These are phyloP conservation scores for Aspergillus unguis DNA, from an alignment of 2,329 filamentous ascomycete genomes.

Conservation along the genomic window DNA sequence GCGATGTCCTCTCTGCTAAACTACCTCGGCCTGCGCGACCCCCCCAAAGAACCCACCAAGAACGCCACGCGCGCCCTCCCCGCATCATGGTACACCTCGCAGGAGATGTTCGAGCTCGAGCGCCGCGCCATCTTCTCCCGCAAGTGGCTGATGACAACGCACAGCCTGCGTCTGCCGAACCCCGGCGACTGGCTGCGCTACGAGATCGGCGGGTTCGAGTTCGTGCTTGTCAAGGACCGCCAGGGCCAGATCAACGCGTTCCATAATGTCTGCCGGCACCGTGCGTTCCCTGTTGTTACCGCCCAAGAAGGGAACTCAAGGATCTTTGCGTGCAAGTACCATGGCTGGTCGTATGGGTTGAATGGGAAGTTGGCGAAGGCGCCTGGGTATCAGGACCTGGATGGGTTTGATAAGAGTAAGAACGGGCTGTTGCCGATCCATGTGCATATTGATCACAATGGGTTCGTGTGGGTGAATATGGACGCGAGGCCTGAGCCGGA, in stretches of 20 bases:
- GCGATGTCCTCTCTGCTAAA: conserved; percentile 14
- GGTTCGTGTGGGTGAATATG: conserved; percentile 60
- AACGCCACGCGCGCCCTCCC: conserved; percentile 46
- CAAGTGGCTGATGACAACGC: conserved; percentile 46
- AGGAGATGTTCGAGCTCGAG: conserved; percentile 54
- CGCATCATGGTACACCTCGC: conserved; percentile 48
- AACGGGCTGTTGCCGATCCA: conserved; percentile 56
- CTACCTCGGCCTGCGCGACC: conserved; percentile 35
- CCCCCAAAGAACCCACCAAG: conserved; percentile 20
- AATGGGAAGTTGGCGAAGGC: conserved; percentile 59
- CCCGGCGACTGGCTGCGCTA: conserved; percentile 57
- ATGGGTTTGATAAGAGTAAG: conserved; percentile 53
- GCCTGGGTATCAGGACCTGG: conserved; percentile 54
- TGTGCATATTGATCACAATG: conserved; percentile 51
- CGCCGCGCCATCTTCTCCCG: conserved; percentile 56
- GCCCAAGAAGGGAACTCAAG: conserved; percentile 47
- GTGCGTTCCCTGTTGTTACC: conserved; percentile 56
- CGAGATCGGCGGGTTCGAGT: conserved; percentile 55
- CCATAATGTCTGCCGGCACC: conserved; percentile 60
- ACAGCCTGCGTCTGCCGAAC: conserved; percentile 48
- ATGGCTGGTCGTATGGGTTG: conserved; percentile 59
- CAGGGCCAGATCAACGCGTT: conserved; percentile 55
- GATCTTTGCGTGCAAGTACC: conserved; percentile 58
- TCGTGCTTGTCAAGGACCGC: conserved; percentile 53
- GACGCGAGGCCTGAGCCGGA: conserved; percentile 48